Evolutionary conservation across 169 alveolate genomes (phyloP), one percentile per base, ranked within the genome.

Genomic region (Plasmodium gaboni): DNA sequence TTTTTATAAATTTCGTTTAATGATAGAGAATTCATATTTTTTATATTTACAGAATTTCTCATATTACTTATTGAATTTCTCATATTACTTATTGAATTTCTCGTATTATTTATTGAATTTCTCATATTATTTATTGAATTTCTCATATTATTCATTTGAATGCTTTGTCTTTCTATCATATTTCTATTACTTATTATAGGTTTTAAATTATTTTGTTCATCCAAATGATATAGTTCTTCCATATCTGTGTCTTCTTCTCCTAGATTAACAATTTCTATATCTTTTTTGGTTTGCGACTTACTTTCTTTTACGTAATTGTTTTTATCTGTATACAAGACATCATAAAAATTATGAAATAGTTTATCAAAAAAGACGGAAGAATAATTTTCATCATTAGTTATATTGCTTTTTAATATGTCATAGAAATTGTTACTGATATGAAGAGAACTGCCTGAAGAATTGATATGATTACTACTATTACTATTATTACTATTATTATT

Each of bases 321-420:
- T 28, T n/a, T 46, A 73, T 51, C 68, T 28, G 57, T 51, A 57
- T 64, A 78, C 17, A 86, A 42, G 3, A 60, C 6, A 26, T 86
- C 44, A 50, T 69, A 71, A 73, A 86, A 86, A 26, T 63, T 70
- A 24, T 17, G 26, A 86, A 71, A 86, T 15, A 86, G 6, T 42
- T 86, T 46, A 61, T 86, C 87, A 53, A 44, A 71, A 86, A 86
- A 86, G 17, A 70, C 26, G 17, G 51, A 51, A 19, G 69, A 17
- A 17, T 86, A 26, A 50, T 86, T 86, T 86, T 67, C 92, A 60
- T 71, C 87, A 28, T 69, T 69, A 57, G 48, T 60, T 2, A 86
- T 46, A 44, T 46, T 61, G 22, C 26, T 59, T 71, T 57, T 57
- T 71, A 86, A 70, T 15, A 48, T 28, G 32, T 86, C 92, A 71